These are phyloP conservation scores for Penicillium sp. DNA, from an alignment of 2,329 filamentous ascomycete species.

Conservation along the genomic window DNA sequence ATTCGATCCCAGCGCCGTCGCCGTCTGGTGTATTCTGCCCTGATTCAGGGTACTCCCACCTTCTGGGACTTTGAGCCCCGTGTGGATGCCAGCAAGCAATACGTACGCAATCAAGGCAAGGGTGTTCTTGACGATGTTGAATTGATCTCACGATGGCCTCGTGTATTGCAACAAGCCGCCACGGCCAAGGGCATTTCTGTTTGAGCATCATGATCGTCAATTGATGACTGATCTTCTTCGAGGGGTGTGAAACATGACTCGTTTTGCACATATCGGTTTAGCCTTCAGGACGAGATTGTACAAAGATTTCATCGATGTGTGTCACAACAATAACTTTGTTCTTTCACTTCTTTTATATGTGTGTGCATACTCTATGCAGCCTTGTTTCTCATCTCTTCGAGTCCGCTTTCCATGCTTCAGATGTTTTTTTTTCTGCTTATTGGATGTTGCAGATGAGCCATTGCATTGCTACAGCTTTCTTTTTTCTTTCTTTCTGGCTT, in stretches of 20 bases:
- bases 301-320: neutral
- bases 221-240: neutral
- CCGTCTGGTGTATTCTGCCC: constrained; percentile 70
- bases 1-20: constrained; percentile 72
- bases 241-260: neutral
- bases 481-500: too few species aligned
- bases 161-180: constrained; percentile 31
- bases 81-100: constrained; percentile 50
- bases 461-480: too few species aligned
- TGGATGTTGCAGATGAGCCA: too few species aligned
- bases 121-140: constrained; percentile 39
- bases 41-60: constrained; percentile 69
- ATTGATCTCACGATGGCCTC: constrained; percentile 38
- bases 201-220: neutral
- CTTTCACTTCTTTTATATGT: too few species aligned
- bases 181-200: constrained; percentile 16
- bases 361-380: neutral
- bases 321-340: too few species aligned
- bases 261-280: neutral
- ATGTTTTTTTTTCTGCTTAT: too few species aligned
- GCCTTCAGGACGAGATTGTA: neutral
- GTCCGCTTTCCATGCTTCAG: too few species aligned
- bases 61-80: constrained; percentile 80
- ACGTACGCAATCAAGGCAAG: constrained; percentile 60
- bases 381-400: too few species aligned